Percentiles rank a stretch among this genome's conserved stretches.
Conservation (phyloP, 164 flowering plant genomes). For the Magnolia sinica region DNA sequence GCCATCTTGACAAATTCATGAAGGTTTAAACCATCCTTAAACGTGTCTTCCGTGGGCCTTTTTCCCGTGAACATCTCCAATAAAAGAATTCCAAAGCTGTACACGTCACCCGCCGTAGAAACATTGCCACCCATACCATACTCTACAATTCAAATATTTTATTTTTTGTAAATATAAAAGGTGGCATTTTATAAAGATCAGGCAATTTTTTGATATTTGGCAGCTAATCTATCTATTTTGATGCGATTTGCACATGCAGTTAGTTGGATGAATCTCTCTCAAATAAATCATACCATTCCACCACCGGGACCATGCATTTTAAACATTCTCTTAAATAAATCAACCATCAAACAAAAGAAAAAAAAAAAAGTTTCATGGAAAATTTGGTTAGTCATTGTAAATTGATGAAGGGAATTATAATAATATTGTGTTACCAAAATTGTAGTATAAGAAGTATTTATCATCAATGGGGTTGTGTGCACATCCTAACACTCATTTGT, state of each 20-base stretch:
- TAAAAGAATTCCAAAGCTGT: conserved; percentile 2
- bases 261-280: too few species aligned
- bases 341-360: too few species aligned
- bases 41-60: neutral
- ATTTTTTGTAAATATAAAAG: neutral
- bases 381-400: too few species aligned
- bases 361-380: too few species aligned
- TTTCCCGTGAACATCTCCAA: conserved; percentile 9
- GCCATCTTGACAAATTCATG: conserved; percentile 4
- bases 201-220: neutral
- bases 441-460: neutral
- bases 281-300: too few species aligned
- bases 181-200: neutral
- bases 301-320: too few species aligned
- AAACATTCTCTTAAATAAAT: too few species aligned
- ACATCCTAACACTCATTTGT: too few species aligned
- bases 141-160: neutral
- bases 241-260: neutral
- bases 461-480: neutral
- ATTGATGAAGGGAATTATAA: too few species aligned
- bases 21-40: conserved; percentile 10
- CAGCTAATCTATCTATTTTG: neutral
- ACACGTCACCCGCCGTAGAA: conserved; percentile 3
- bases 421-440: too few species aligned
- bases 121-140: conserved; percentile 6